Evolutionary conservation across 805 yeast genomes (phyloP).

Genomic region (Saccharomyces mikatae): DNA sequence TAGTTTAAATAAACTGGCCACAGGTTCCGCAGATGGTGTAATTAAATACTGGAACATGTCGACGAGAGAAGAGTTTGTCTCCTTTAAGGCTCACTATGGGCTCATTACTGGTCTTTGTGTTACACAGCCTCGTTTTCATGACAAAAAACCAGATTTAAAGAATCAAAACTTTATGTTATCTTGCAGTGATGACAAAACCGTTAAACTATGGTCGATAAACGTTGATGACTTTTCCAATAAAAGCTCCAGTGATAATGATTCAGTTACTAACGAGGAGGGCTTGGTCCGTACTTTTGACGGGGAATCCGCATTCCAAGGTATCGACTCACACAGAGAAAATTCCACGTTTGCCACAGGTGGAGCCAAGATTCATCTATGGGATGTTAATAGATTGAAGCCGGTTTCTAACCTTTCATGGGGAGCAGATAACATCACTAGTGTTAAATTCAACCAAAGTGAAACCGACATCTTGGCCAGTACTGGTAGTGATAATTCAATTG

Average conservation of each 20-base stretch:
- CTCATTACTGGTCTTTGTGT: conserved; percentile 80
- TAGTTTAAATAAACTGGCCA: conserved; percentile 66
- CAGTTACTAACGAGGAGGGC: conserved; percentile 37
- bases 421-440: conserved; percentile 78
- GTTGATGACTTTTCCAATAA: conserved; percentile 38
- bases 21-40: conserved; percentile 93
- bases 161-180: conserved; percentile 51
- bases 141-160: conserved; percentile 5
- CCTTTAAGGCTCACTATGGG: conserved; percentile 85
- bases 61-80: conserved; percentile 61
- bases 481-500: conserved; percentile 84
- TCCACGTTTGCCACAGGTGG: conserved; percentile 87
- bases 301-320: conserved; percentile 71
- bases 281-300: conserved; percentile 74
- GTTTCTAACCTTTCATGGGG: conserved; percentile 86
- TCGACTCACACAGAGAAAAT: conserved; percentile 79
- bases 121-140: conserved; percentile 39
- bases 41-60: conserved; percentile 91
- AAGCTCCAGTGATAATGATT: conserved; percentile 25
- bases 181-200: conserved; percentile 84
- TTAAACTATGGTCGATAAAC: conserved; percentile 81
- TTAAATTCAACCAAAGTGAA: conserved; percentile 83
- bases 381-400: conserved; percentile 69
- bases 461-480: conserved; percentile 83
- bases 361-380: conserved; percentile 87